Evolutionary conservation across 805 yeast species (phyloP).

Genomic region (Wickerhamiella spandovensis): DNA sequence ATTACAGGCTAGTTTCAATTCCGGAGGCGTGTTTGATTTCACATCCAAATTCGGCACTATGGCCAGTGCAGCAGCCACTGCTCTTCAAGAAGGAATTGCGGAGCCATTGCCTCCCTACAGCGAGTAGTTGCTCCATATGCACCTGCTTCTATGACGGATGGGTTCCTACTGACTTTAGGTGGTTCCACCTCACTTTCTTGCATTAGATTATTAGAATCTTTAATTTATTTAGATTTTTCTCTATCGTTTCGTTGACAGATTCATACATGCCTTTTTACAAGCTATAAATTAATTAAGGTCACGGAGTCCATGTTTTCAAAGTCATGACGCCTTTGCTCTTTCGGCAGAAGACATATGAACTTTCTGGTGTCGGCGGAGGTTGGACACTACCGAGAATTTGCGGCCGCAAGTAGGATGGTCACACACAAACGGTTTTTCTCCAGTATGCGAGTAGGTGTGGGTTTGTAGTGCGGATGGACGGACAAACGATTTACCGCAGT

Average conservation of each 20-base stretch:
- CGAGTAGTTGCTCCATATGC: too few relatives aligned
- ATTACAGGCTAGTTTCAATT: conserved; percentile 16
- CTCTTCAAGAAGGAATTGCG: conserved; percentile 12
- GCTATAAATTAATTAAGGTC: neutral
- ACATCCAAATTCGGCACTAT: conserved; percentile 6
- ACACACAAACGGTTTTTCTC: conserved; percentile 60
- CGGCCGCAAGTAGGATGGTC: conserved; percentile 58
- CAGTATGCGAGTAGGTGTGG: conserved; percentile 72
- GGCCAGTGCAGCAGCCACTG: conserved; percentile 9
- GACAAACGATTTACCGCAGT: conserved; percentile 67
- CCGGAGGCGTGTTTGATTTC: conserved; percentile 25
- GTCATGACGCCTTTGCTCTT: neutral
- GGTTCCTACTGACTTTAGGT: too few relatives aligned
- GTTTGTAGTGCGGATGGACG: conserved; percentile 75
- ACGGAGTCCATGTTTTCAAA: neutral
- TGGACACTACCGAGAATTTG: conserved; percentile 63
- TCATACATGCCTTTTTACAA: neutral
- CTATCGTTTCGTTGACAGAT: neutral
- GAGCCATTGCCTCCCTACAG: conserved; percentile 16
- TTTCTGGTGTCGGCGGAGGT: conserved; percentile 71
- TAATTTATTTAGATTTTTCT: too few relatives aligned
- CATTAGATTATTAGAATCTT: too few relatives aligned
- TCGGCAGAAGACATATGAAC: conserved; percentile 31
- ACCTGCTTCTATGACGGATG: too few relatives aligned
- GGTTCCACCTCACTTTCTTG: too few relatives aligned